Base-by-base conservation (phyloP, 345 rosid species). In the Xanthoceras sorbifolium region DNA sequence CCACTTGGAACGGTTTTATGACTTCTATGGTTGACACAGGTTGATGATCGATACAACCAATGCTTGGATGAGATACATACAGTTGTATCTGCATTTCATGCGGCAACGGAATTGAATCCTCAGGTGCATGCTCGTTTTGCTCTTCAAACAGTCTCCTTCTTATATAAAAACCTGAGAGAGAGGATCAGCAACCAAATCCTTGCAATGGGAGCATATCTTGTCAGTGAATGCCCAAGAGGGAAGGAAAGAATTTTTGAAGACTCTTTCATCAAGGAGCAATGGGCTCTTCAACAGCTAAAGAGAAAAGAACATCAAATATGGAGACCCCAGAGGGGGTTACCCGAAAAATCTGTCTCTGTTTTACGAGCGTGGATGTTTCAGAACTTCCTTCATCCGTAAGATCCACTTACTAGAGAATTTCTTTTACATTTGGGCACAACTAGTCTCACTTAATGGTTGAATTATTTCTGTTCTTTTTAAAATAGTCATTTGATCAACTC, bases 371-470 rank as follows among this genome's bases (percentile, higher is more conserved):
- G 99, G 99, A 96, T 96, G 99, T 96, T 96, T 84, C 93, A 96
- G 68, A 93, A 96, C 88, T 96, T 96, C 61, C 99, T 96, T 83
- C 99, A 96, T 79, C 99, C 99, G 99, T 96, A 78, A 90, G 89
- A 71, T 69, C 46, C 46, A 59, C n/a, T 44, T 50, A 48, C 36
- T 10, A 0, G 0, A 18, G 22, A 55, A 3, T 66, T 40, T 18
- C 18, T 59, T 76, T 5, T 54, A 48, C 26, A 72, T 65, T 4
- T 42, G 23, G 54, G 31, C n/a, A 31, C 6, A 42, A 32, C n/a
- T 14, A 59, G 28, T 36, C 55, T 17, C 68, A 3, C 25, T 32
- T 20, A 31, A 9, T 8, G 23, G 34, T 31, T 32, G n/a, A 18
- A 31, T 31, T 31, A 31, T 42, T 64, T 6, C 9, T 62, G 15